Evolutionary conservation across 352 stramenopile genomes (phyloP).

Genomic region (Elongisporangium senticosum): DNA sequence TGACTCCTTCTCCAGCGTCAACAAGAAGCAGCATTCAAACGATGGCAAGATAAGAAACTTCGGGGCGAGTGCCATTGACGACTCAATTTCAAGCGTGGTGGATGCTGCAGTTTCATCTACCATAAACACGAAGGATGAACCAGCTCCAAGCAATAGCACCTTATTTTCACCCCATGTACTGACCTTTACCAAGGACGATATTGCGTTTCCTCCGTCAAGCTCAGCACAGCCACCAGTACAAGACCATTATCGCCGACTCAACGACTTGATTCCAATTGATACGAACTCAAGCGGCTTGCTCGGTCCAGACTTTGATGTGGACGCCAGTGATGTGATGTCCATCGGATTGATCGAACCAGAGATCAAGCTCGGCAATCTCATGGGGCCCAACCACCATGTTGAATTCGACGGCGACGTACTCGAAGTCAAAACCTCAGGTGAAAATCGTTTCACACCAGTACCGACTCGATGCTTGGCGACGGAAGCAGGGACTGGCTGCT

Average conservation of each 20-base stretch:
- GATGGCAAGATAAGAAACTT: neutral
- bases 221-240: too few relatives aligned
- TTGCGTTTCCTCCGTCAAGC: too few relatives aligned
- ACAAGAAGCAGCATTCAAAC: too few relatives aligned
- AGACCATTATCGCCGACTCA: neutral
- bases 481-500: neutral
- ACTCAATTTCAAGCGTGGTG: neutral
- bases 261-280: neutral
- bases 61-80: neutral
- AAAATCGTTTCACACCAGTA: neutral
- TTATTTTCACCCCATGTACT: too few relatives aligned
- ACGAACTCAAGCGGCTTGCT: neutral
- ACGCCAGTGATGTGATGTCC: neutral
- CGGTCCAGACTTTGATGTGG: neutral
- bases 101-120: neutral
- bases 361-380: neutral
- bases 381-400: neutral
- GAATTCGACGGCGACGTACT: neutral
- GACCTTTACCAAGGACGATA: too few relatives aligned
- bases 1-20: neutral
- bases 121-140: neutral
- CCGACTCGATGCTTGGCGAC: neutral
- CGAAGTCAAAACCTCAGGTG: neutral
- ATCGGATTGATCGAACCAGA: neutral
- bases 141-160: neutral